Percentiles rank a stretch among this genome's conserved stretches.
Conservation (phyloP, 2,329 filamentous ascomycete genomes). For the Hymenoscyphus fraxineus region DNA sequence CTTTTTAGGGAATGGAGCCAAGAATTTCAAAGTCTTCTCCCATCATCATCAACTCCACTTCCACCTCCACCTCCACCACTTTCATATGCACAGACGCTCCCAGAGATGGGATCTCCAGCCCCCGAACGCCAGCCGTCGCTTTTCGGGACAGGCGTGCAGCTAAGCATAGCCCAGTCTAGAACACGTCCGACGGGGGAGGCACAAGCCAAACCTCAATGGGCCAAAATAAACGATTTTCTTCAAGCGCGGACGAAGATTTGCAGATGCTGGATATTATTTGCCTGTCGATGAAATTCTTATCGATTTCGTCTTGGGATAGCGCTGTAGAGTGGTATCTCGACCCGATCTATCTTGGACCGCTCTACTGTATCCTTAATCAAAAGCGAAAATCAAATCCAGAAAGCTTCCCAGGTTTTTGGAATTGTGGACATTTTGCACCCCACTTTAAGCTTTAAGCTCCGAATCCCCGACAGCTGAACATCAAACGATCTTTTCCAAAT, state of each 20-base stretch:
- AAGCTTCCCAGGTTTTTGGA: not conserved
- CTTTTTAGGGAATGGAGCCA: not conserved
- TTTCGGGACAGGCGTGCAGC: conserved; percentile 4
- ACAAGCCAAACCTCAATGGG: conserved; percentile 18
- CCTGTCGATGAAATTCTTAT: not conserved
- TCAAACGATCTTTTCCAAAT: not conserved
- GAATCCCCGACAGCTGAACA: conserved; percentile 3
- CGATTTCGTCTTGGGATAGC: not conserved
- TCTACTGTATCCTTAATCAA: not conserved
- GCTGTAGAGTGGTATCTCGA: not conserved
- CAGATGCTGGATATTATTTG: conserved; percentile 2
- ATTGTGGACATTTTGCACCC: not conserved
- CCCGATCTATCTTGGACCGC: not conserved
- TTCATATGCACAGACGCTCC: not conserved
- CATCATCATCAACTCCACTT: not conserved
- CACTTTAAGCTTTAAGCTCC: not conserved
- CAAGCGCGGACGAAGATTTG: not conserved
- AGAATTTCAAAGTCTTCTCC: not conserved
- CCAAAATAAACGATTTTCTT: conserved; percentile 23
- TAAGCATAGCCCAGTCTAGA: conserved; percentile 17
- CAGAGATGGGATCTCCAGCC: not conserved
- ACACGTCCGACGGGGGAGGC: conserved; percentile 6
- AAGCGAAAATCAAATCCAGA: not conserved
- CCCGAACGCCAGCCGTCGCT: not conserved
- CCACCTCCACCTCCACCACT: not conserved